These are phyloP conservation scores for Vitis labrusca DNA, from an alignment of 164 flowering plant genomes.

Conservation along the genomic window DNA sequence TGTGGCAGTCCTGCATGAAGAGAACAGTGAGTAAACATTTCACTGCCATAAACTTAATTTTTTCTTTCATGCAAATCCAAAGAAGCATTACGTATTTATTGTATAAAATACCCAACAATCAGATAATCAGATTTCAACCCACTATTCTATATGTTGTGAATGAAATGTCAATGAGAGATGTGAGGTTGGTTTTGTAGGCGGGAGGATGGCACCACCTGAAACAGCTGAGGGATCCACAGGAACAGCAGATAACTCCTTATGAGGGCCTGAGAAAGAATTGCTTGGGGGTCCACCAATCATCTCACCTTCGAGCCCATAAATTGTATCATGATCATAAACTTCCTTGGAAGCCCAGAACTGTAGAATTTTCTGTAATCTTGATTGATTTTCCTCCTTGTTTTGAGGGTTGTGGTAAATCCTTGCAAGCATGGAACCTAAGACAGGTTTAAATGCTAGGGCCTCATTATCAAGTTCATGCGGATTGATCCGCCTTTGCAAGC, in stretches of 20 bases:
- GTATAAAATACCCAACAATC: too few relatives aligned
- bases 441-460: conserved; percentile 93
- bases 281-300: conserved; percentile 74
- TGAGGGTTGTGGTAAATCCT: conserved; percentile 90
- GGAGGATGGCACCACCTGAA: conserved; percentile 35
- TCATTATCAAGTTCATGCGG: conserved; percentile 87
- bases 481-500: conserved; percentile 76
- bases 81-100: too few relatives aligned
- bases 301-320: conserved; percentile 70
- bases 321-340: conserved; percentile 84
- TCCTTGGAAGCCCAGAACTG: conserved; percentile 99
- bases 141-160: background rate
- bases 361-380: conserved; percentile 80
- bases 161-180: background rate
- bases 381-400: conserved; percentile 86
- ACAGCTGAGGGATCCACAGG: conserved; percentile 34
- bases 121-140: too few relatives aligned
- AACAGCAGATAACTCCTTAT: conserved; percentile 41
- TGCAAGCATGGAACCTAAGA: conserved; percentile 89
- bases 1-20: conserved; percentile 42
- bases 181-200: too few relatives aligned
- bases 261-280: conserved; percentile 43
- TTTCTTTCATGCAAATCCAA: background rate
- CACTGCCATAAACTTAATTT: background rate
- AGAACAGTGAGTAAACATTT: background rate